Conservation (phyloP, 225 moss, liverwort and hornwort species). For the Marchantia paleacea region DNA sequence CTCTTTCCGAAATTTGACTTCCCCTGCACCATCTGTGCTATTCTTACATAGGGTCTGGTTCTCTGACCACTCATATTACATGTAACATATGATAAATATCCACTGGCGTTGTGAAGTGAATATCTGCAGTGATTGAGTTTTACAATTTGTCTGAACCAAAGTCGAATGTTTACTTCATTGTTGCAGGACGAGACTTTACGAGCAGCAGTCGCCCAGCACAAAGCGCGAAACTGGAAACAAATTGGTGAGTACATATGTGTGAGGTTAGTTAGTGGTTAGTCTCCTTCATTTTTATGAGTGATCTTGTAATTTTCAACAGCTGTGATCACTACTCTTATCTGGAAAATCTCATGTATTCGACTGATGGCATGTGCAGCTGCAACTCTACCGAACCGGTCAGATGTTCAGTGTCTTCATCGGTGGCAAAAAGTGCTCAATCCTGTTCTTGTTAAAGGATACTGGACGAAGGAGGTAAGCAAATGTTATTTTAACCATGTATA, state of each 20-base stretch:
- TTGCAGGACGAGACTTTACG: conserved; percentile 35
- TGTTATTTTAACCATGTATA: too few species aligned
- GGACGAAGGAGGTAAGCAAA: conserved; percentile 62
- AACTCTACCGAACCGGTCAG: conserved; percentile 58
- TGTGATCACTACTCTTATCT: background rate
- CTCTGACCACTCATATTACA: too few species aligned
- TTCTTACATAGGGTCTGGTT: too few species aligned
- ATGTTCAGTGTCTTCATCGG: conserved; percentile 80
- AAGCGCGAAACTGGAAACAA: conserved; percentile 35
- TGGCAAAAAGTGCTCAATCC: conserved; percentile 97
- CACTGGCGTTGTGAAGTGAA: too few species aligned
- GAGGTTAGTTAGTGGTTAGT: background rate
- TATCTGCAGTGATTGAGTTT: too few species aligned
- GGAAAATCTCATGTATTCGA: background rate
- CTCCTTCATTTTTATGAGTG: too few species aligned
- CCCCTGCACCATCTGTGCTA: too few species aligned
- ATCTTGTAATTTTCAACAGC: too few species aligned
- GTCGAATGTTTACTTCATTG: too few species aligned
- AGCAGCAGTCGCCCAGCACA: conserved; percentile 18
- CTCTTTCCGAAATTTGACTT: too few species aligned
- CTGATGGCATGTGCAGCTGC: conserved; percentile 23
- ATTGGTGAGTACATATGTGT: conserved; percentile 30
- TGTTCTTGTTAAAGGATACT: conserved; percentile 83
- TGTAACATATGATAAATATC: too few species aligned
- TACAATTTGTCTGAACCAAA: too few species aligned